A percentile compares a stretch with the other conserved stretches of the same genome.
phyloP scores from a whole-genome alignment of 2,329 filamentous ascomycete genomes.

The Microascus cirrosus region DNA sequence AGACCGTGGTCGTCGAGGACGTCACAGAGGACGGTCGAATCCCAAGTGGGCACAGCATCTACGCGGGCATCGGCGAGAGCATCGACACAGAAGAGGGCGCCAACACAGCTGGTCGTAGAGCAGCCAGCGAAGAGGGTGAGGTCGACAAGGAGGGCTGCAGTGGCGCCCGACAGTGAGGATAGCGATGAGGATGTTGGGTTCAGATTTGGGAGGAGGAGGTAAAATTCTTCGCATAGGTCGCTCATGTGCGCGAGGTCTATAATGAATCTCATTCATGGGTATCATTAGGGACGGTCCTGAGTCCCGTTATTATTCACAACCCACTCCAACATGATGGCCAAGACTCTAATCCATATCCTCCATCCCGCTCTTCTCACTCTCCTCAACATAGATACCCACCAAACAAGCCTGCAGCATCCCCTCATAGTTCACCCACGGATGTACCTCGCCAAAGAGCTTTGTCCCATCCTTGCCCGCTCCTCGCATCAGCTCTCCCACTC shows the following conservation, averaged over 20 bases:
- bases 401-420: conserved; percentile 55
- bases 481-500: conserved; percentile 59
- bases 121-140: conserved; percentile 20
- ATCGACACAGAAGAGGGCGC: conserved; percentile 19
- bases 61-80: background rate
- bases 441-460: conserved; percentile 53
- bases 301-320: background rate
- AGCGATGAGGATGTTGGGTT: conserved; percentile 48
- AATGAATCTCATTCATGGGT: conserved; percentile 1
- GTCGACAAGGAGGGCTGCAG: conserved; percentile 20
- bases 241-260: background rate
- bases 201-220: conserved; percentile 40
- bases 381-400: conserved; percentile 51
- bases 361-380: conserved; percentile 38
- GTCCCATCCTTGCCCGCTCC: conserved; percentile 52
- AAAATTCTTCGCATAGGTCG: conserved; percentile 1
- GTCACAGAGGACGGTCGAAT: conserved; percentile 11
- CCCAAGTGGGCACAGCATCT: conserved; percentile 3
- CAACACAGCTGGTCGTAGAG: conserved; percentile 16
- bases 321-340: background rate
- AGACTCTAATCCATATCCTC: conserved; percentile 47
- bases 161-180: conserved; percentile 26
- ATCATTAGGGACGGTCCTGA: conserved; percentile 1
- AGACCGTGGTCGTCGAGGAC: conserved; percentile 9
- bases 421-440: conserved; percentile 65